A percentile compares a stretch with the other conserved stretches of the same genome.
These are phyloP conservation scores for Colletotrichum cuscutae DNA, from an alignment of 2,329 filamentous ascomycete genomes.

Conservation along the genomic window DNA sequence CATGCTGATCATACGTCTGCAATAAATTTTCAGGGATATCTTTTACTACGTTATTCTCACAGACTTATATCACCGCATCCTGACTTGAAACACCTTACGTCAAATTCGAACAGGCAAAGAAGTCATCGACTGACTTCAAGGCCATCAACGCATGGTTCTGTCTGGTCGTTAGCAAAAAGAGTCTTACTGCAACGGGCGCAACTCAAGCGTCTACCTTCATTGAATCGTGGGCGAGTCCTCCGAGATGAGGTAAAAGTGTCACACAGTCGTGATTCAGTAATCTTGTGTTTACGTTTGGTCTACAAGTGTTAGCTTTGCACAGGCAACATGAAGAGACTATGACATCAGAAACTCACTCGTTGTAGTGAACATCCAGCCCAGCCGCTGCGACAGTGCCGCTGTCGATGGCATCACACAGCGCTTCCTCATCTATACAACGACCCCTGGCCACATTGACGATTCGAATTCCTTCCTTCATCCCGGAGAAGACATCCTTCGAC, in stretches of 20 bases:
- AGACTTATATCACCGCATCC: neutral
- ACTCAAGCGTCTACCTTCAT: neutral
- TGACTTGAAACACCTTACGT: neutral
- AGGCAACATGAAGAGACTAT: neutral
- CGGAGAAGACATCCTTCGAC: conserved; percentile 10
- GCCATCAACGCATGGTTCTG: conserved; percentile 11
- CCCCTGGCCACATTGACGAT: conserved; percentile 38
- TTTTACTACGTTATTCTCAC: no score
- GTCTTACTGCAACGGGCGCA: neutral
- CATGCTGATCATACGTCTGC: rapidly evolving
- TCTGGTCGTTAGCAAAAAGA: rapidly evolving
- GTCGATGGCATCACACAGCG: conserved; percentile 35
- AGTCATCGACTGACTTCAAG: neutral
- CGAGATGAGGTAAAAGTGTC: conserved; percentile 13
- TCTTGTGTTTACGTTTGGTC: neutral
- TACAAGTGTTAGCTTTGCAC: neutral
- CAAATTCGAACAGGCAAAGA: neutral
- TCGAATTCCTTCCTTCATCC: conserved; percentile 34
- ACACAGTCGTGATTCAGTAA: conserved; percentile 7
- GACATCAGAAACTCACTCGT: conserved; percentile 20
- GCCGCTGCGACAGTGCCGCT: conserved; percentile 27
- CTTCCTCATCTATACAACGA: conserved; percentile 37
- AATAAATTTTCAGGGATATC: no score
- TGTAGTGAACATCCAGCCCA: conserved; percentile 36
- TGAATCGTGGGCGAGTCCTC: conserved; percentile 9